These are phyloP conservation scores for Leptodermis oblonga DNA, from an alignment of 257 asterid genomes.

Conservation along the genomic window DNA sequence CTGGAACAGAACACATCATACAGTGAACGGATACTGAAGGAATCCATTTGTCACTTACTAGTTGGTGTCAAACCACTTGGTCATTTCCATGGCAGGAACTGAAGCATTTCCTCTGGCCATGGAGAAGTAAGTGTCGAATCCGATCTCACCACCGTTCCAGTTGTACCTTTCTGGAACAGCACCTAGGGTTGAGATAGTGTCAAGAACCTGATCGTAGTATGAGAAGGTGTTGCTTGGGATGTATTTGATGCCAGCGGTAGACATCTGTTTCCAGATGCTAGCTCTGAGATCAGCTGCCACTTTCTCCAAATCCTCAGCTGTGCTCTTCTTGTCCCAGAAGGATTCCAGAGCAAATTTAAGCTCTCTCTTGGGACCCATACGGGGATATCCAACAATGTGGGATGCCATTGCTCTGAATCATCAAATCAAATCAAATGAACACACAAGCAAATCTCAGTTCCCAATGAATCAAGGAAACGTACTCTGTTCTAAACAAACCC, in stretches of 20 bases:
- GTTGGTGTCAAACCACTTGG: constrained; percentile 99
- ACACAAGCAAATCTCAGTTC: constrained; percentile 19
- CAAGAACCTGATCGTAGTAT: constrained; percentile 78
- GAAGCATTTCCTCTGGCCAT: constrained; percentile 99
- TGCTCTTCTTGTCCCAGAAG: constrained; percentile 75
- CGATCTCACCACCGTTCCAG: constrained; percentile 90
- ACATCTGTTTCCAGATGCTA: constrained; percentile 78
- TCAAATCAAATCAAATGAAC: constrained; percentile 14
- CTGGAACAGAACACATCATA: constrained; percentile 1
- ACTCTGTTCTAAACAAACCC: not conserved
- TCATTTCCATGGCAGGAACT: constrained; percentile 99
- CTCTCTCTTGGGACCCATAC: constrained; percentile 97
- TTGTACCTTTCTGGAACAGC: constrained; percentile 89
- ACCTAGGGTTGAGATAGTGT: constrained; percentile 78
- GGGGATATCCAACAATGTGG: constrained; percentile 80
- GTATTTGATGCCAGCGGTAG: constrained; percentile 72
- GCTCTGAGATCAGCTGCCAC: constrained; percentile 57
- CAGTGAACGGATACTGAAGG: not conserved
- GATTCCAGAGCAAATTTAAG: constrained; percentile 81
- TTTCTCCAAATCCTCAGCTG: constrained; percentile 61
- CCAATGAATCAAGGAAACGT: constrained; percentile 20
- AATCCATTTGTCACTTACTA: constrained; percentile 58
- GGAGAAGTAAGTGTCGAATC: constrained; percentile 80
- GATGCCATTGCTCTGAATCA: constrained; percentile 62
- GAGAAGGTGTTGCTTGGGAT: constrained; percentile 88